phyloP scores from a whole-genome alignment of 257 asterid species.

The Rubia yunnanensis region DNA sequence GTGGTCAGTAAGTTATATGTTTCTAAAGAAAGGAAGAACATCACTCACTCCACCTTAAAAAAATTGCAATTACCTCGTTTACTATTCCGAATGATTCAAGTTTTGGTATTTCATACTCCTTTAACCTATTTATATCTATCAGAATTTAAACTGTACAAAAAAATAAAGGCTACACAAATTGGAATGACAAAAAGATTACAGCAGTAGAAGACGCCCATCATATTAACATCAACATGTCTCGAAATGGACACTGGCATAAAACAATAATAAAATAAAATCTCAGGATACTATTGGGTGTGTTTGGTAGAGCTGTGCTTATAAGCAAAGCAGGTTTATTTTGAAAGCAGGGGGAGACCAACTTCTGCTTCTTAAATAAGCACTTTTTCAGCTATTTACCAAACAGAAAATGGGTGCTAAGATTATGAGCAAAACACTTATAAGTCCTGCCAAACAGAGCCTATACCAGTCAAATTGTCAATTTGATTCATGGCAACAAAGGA shows the following conservation, averaged over 20 bases:
- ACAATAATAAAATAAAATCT: neutral
- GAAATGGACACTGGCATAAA: neutral
- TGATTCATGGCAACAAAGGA: conserved; percentile 2
- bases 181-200: neutral
- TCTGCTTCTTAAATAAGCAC: no score
- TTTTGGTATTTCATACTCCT: no score
- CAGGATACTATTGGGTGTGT: no score
- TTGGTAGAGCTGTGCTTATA: no score
- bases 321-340: no score
- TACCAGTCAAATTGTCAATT: neutral
- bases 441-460: no score
- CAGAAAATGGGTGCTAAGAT: no score
- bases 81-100: neutral
- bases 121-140: neutral
- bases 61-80: neutral
- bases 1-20: neutral
- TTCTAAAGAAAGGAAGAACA: neutral
- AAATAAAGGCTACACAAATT: neutral
- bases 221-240: neutral
- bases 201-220: neutral
- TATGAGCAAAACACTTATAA: no score
- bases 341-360: no score
- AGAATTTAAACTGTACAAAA: neutral
- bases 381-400: no score
- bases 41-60: neutral